phyloP scores from a whole-genome alignment of 306 rosid genomes.

The Prunus mume region DNA sequence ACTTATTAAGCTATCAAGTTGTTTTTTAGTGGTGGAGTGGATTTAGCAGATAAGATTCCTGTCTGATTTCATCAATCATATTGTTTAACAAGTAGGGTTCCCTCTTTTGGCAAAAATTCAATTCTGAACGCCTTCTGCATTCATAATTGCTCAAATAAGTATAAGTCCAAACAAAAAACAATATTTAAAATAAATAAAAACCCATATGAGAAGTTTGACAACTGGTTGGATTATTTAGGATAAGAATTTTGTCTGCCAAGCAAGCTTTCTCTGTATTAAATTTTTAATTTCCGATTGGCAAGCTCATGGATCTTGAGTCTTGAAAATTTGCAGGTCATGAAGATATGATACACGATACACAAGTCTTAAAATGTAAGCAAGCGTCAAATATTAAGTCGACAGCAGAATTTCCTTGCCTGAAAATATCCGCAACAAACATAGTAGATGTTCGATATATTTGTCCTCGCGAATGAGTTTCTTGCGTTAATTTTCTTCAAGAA shows the following conservation, averaged over 20 bases:
- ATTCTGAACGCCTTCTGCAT: not conserved
- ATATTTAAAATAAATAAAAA: not conserved
- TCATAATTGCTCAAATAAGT: not conserved
- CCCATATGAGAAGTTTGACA: not conserved
- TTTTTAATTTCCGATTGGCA: not conserved
- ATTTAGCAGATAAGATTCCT: not conserved
- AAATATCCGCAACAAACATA: too few species aligned
- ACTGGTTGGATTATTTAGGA: not conserved
- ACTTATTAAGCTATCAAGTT: not conserved
- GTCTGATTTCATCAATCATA: not conserved
- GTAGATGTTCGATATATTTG: not conserved
- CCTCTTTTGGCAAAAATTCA: not conserved
- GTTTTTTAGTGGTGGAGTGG: not conserved
- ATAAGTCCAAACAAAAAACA: not conserved
- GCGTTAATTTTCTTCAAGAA: too few species aligned
- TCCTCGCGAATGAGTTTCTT: too few species aligned
- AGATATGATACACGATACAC: too few species aligned
- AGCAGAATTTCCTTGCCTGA: not conserved
- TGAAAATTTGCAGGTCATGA: too few species aligned
- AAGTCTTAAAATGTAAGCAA: not conserved
- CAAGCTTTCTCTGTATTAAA: not conserved
- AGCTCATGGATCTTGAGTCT: too few species aligned
- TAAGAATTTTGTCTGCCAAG: not conserved
- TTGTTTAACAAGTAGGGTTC: not conserved
- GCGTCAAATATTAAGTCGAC: not conserved